phyloP scores from a whole-genome alignment of 1,284 basidiomycete species.

The Leccinum idahoense region DNA sequence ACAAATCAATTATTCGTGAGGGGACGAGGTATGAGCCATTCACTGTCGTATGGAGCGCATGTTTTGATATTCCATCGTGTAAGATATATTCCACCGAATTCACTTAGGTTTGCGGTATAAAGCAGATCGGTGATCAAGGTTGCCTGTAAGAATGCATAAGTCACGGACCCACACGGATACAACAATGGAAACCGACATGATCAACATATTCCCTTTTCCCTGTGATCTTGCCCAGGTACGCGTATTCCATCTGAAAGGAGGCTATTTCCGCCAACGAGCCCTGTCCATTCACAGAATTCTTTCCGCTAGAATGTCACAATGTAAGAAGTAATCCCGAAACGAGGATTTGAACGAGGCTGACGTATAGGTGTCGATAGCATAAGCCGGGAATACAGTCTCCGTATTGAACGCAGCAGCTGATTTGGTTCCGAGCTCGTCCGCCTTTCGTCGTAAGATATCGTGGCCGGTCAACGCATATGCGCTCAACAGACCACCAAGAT shows the following conservation, averaged over 20 bases:
- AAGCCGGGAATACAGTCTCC: too few species aligned
- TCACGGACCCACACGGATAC: not conserved
- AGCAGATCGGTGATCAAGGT: conserved; percentile 42
- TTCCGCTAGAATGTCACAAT: conserved; percentile 13
- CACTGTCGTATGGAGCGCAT: conserved; percentile 38
- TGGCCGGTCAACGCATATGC: conserved; percentile 11
- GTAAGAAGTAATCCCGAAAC: conserved; percentile 3
- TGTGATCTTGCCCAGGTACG: conserved; percentile 54
- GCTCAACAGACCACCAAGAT: too few species aligned
- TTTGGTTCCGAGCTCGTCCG: conserved; percentile 45
- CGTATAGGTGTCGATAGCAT: conserved; percentile 28
- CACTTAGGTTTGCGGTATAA: conserved; percentile 37
- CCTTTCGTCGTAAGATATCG: conserved; percentile 40
- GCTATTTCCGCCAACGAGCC: conserved; percentile 52
- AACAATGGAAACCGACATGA: conserved; percentile 31
- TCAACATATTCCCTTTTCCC: conserved; percentile 44
- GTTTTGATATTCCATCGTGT: conserved; percentile 42
- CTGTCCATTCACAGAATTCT: rapidly evolving
- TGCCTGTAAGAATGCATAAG: conserved; percentile 8
- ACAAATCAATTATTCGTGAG: conserved; percentile 1
- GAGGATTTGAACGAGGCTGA: conserved; percentile 19
- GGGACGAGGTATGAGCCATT: conserved; percentile 13
- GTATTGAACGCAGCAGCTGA: too few species aligned
- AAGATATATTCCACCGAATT: conserved; percentile 51
- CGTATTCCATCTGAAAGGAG: conserved; percentile 53